Evolutionary conservation across 2,329 filamentous ascomycete genomes (phyloP).

Genomic region (Coleophoma cylindrospora): DNA sequence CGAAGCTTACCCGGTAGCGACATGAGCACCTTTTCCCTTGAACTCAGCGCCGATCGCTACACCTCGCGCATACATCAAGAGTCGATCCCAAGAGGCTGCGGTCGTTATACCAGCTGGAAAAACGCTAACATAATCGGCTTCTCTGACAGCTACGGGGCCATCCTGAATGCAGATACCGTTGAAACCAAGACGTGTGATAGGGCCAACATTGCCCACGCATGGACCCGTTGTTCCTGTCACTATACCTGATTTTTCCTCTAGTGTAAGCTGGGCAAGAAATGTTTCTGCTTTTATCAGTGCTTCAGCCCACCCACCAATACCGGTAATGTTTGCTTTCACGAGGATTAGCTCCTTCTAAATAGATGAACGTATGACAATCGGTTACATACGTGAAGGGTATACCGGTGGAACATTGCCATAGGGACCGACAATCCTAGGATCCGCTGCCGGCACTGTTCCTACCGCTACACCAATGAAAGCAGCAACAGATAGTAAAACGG

Average conservation of each 20-base stretch:
- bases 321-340: no score
- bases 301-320: constrained; percentile 46
- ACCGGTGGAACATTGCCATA: no score
- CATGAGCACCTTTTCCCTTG: neutral
- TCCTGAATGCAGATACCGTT: constrained; percentile 73
- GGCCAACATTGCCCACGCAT: constrained; percentile 56
- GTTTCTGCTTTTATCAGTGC: constrained; percentile 64
- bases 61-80: constrained; percentile 66
- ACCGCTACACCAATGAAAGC: no score
- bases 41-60: constrained; percentile 21
- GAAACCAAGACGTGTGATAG: constrained; percentile 60
- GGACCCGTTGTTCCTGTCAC: constrained; percentile 7
- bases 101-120: constrained; percentile 75
- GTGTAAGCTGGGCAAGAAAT: constrained; percentile 50
- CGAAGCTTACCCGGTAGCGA: constrained; percentile 54
- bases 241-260: constrained; percentile 9
- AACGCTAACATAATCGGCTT: constrained; percentile 61
- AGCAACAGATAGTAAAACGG: no score
- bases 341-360: no score
- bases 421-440: no score
- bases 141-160: constrained; percentile 69
- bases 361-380: no score
- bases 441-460: no score
- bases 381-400: no score
- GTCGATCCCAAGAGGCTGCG: constrained; percentile 72